Evolutionary conservation across 306 rosid genomes (phyloP).

Genomic region (Begonia peltatifolia): DNA sequence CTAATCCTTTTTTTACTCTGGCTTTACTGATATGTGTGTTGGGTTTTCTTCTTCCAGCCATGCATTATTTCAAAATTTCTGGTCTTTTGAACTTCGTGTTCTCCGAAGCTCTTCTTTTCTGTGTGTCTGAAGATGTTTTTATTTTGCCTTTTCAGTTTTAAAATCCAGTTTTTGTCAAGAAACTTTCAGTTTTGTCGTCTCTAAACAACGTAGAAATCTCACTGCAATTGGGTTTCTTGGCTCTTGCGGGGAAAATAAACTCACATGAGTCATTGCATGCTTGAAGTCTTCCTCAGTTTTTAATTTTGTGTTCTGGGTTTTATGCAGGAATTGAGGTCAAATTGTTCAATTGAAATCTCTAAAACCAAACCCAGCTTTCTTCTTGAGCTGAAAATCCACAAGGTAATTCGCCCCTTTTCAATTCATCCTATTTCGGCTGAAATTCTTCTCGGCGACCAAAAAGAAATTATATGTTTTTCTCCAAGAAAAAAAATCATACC

Average conservation of each 20-base stretch:
- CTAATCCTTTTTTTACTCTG: neutral
- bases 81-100: neutral
- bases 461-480: neutral
- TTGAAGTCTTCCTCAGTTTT: no score
- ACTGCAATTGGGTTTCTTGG: no score
- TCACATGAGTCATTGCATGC: no score
- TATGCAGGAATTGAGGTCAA: neutral
- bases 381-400: neutral
- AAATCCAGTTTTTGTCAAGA: no score
- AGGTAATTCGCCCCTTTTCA: neutral
- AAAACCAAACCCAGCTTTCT: conserved; percentile 1
- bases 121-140: no score
- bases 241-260: no score
- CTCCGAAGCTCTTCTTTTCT: neutral
- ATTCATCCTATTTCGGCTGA: neutral
- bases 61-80: no score
- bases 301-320: neutral
- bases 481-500: no score
- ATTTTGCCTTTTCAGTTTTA: no score
- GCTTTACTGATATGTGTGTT: neutral
- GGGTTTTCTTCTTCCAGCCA: neutral
- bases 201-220: no score
- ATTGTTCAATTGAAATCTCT: conserved; percentile 1
- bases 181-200: no score
- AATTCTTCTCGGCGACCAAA: neutral